Evolutionary conservation across 2,329 filamentous ascomycete species (phyloP).

Genomic region (Talaromyces sp.): DNA sequence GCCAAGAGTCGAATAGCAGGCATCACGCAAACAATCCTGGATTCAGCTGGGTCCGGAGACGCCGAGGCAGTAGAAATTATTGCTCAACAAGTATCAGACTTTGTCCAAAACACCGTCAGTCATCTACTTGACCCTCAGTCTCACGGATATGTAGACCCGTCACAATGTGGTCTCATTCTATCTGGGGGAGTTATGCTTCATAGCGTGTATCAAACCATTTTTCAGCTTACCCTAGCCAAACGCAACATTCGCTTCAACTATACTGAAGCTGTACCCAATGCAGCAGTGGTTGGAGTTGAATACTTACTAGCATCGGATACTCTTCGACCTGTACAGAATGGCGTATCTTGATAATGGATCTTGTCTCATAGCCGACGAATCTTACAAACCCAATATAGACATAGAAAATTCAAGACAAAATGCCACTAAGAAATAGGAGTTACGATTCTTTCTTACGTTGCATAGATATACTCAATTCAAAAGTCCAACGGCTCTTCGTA

Average conservation of each 20-base stretch:
- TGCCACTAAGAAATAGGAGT: not conserved
- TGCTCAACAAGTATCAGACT: constrained; percentile 8
- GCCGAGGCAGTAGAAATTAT: constrained; percentile 13
- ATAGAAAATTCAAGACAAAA: not conserved
- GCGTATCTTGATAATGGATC: not conserved
- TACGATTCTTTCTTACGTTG: not conserved
- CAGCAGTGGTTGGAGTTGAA: constrained; percentile 13
- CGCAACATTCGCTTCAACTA: constrained; percentile 8
- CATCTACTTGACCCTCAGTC: constrained; percentile 11
- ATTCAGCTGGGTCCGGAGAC: constrained; percentile 9
- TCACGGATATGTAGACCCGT: constrained; percentile 6
- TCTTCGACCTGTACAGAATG: not conserved
- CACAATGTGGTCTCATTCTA: constrained; percentile 12
- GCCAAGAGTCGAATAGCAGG: constrained; percentile 12
- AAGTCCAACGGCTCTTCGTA: not conserved
- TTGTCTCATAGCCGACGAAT: not conserved
- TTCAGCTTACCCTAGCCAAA: constrained; percentile 6
- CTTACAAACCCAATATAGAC: not conserved
- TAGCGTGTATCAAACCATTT: constrained; percentile 11
- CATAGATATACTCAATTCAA: not conserved
- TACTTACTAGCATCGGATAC: constrained; percentile 9
- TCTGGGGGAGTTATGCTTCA: constrained; percentile 16
- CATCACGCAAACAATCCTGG: constrained; percentile 7
- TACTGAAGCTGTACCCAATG: constrained; percentile 10
- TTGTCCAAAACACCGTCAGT: constrained; percentile 8